Evolutionary conservation across 2,329 filamentous ascomycete species (phyloP), one percentile per base, ranked within the genome.

Genomic region (Epichloe festucae): DNA sequence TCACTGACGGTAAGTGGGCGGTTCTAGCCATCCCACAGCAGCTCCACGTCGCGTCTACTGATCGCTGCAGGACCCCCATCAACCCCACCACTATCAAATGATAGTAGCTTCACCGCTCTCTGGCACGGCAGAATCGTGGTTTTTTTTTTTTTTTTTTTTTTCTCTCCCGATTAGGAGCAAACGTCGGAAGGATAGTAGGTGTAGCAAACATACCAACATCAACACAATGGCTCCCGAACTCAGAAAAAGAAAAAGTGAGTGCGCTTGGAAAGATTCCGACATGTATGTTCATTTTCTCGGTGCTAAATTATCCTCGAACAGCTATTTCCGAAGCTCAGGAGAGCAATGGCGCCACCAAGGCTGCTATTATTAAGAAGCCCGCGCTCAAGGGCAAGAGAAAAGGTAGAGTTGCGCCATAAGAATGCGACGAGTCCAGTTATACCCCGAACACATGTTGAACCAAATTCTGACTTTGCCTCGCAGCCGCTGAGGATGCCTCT

Each of bases 221-320:
- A 54, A 60, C 55, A 63, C 58, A 62, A 76, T 76, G 73, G 70
- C 72, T 38, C 70, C 70, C 56, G 69, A 72, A 64, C 62, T 73
- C 47, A 70, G 70, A 52, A 71, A 66, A 57, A 57, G 63, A 62
- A 66, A 67, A 56, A 52, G 66, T 68, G 55, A 52, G 63, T 42
- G 17, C 39, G 15, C 36, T 15, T 11, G 2, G 15, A 17, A 11
- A 19, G 21, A 49, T 4, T 21, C 27, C 3, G 44, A 15, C 2
- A 31, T 51, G 7, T 6, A 36, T 15, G 2, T 44, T 36, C 31
- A 17, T n/a, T 19, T 7, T 10, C 10, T 15, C 12, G 4, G 58
- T 66, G 65, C 27, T 53, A 39, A 53, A 8, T 17, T 48, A 14
- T 10, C 4, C 49, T 11, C 43, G 12, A 40, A 23, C 41, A 65